Evolutionary conservation across 192 early-diverging fungal species (phyloP).

Genomic region (Backusella circina): DNA sequence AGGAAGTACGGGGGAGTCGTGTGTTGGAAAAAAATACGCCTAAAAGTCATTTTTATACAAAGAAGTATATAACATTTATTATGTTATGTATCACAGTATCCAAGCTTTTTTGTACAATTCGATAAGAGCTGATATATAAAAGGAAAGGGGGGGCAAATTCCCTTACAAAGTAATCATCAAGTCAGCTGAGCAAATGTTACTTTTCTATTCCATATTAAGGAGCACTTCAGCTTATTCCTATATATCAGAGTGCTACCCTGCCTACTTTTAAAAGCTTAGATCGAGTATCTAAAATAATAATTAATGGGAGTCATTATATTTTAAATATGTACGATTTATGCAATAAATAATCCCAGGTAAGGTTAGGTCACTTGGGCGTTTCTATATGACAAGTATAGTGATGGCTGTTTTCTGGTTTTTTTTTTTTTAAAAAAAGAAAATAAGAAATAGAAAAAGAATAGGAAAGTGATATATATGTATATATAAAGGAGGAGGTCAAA

Average conservation of each 20-base stretch:
- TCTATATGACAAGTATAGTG: too few relatives aligned
- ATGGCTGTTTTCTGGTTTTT: too few relatives aligned
- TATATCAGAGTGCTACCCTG: neutral
- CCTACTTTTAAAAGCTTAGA: neutral
- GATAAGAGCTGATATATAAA: neutral
- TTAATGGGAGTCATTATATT: neutral
- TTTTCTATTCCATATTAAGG: neutral
- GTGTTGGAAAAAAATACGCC: neutral
- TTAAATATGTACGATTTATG: neutral
- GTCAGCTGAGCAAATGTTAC: neutral
- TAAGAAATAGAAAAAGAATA: neutral
- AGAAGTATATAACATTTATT: neutral
- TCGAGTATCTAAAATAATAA: neutral
- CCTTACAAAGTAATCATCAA: neutral
- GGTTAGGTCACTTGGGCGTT: too few relatives aligned
- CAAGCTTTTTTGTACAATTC: neutral
- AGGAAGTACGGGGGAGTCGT: neutral
- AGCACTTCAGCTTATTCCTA: neutral
- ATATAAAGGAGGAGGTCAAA: neutral
- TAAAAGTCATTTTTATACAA: neutral
- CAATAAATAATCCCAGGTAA: neutral
- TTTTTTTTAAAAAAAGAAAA: neutral
- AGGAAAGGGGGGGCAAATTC: neutral
- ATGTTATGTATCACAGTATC: neutral
- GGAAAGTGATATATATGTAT: neutral